A percentile compares a stretch with the other conserved stretches of the same genome.
These are phyloP conservation scores for Morella rubra DNA, from an alignment of 306 rosid genomes.

Conservation along the genomic window DNA sequence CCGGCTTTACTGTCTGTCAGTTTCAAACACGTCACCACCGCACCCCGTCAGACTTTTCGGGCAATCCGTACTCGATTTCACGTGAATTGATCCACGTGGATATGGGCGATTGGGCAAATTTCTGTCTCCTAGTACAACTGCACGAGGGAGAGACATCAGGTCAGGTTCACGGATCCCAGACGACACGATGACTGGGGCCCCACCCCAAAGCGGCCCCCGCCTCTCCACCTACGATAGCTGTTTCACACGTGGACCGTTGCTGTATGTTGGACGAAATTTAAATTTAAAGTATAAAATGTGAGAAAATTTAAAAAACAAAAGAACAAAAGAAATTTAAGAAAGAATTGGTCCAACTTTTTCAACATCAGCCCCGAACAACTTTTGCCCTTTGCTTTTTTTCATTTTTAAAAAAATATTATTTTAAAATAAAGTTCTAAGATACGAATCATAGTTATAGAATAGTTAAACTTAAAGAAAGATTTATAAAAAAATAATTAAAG, in stretches of 20 bases:
- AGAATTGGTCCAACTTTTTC: not conserved
- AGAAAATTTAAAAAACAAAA: too few species aligned
- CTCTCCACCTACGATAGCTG: constrained; percentile 3
- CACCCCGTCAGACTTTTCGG: not conserved
- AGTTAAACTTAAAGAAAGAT: not conserved
- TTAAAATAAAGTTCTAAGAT: not conserved
- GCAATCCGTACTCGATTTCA: constrained; percentile 4
- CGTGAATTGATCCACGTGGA: constrained; percentile 21
- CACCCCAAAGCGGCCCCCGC: constrained; percentile 28
- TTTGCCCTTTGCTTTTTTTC: not conserved
- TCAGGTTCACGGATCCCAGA: constrained; percentile 8
- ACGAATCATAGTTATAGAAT: constrained; percentile 1
- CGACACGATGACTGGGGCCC: constrained; percentile 17
- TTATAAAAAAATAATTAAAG: not conserved
- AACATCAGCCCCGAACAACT: not conserved
- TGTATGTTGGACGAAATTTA: not conserved
- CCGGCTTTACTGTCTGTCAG: not conserved
- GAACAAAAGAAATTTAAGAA: too few species aligned
- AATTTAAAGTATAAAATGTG: not conserved
- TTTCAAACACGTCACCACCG: constrained; percentile 22
- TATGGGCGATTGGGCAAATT: not conserved
- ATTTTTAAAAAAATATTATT: not conserved
- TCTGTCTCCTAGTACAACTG: constrained; percentile 15
- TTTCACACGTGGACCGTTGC: constrained; percentile 20
- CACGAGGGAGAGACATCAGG: not conserved